Base-by-base conservation (phyloP, 2,329 filamentous ascomycete genomes). In the Calonectria leucothoes region DNA sequence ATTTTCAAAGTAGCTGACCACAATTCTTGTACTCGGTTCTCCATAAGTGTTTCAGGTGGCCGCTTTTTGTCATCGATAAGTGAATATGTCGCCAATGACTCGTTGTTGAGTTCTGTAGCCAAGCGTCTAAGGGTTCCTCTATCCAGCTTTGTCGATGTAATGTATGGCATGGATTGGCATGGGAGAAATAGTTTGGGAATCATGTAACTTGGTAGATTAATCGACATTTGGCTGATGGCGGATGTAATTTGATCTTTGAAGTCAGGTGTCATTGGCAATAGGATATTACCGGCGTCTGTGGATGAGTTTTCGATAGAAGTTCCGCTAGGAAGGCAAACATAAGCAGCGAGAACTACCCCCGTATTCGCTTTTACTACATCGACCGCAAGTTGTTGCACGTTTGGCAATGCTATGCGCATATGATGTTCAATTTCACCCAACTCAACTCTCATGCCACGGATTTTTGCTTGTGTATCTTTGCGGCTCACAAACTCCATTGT, bases 391-490 rank as follows among this genome's bases (percentile, higher is more conserved):
- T 63, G 35, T 20, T 31, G 35, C 20, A 31, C 23, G 25, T 14
- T 37, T 20, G 29, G 35, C 12, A 63, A 20, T 12, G 57, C 57
- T 10, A 25, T 31, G 1, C 37, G 35, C 6, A 63, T 3, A 25
- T 63, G 57, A 20, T 63, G 37, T 8, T 63, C 57, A 14, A 63
- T 45, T n/a, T 63, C 57, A n/a, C 57, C 37, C n/a, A 63, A 31
- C 37, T 63, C 57, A n/a, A 63, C 25, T 64, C 89, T 79, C 59
- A 86, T 90, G 48, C 91, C 91, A 23, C 86, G 84, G 14, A 91
- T 80, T 76, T 91, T 92, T 45, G 91, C 85, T 78, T 91, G 89
- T 0, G 83, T 84, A 74, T 91, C 89, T 74, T 88, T 63, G 23
- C 57, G 57, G 15, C 57, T 63, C 12, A 63, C 37, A 45, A 63